Percentiles rank a stretch among this genome's conserved stretches.
phyloP scores from a whole-genome alignment of 352 stramenopile genomes.

The Globisporangium megalacanthum region DNA sequence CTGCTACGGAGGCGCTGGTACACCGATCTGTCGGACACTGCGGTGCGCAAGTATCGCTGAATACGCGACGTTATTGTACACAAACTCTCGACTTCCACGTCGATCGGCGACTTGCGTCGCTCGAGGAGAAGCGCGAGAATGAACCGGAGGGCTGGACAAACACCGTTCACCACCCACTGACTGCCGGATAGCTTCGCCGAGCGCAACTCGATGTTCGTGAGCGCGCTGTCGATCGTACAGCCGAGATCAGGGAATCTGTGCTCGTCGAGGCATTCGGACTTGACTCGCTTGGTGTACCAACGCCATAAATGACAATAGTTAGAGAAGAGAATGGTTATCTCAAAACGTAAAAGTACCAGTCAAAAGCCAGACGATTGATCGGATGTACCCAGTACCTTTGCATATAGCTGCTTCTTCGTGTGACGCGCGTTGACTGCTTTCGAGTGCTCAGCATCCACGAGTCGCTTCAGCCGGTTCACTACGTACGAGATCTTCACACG shows the following conservation, averaged over 20 bases:
- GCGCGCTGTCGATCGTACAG: neutral
- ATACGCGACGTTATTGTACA: neutral
- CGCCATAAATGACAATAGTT: too few species aligned
- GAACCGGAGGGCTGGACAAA: conserved; percentile 1
- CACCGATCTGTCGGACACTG: neutral
- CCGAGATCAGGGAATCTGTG: neutral
- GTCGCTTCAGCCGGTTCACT: conserved; percentile 1
- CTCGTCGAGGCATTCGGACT: conserved; percentile 1
- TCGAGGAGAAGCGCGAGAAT: neutral
- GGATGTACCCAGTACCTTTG: too few species aligned
- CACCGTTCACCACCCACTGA: neutral
- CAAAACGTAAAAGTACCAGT: too few species aligned
- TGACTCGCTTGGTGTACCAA: too few species aligned
- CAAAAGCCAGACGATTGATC: too few species aligned
- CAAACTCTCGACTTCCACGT: neutral
- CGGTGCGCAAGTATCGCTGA: conserved; percentile 1
- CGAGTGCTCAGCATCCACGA: too few species aligned
- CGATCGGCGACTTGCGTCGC: neutral
- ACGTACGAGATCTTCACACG: conserved; percentile 1
- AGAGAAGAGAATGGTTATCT: too few species aligned
- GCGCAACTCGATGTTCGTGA: neutral
- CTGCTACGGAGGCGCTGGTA: neutral
- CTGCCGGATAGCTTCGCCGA: neutral
- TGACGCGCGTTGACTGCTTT: too few species aligned
- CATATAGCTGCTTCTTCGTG: too few species aligned